Conservation (phyloP, 495 filamentous ascomycete genomes). For the Apodospora peruviana region DNA sequence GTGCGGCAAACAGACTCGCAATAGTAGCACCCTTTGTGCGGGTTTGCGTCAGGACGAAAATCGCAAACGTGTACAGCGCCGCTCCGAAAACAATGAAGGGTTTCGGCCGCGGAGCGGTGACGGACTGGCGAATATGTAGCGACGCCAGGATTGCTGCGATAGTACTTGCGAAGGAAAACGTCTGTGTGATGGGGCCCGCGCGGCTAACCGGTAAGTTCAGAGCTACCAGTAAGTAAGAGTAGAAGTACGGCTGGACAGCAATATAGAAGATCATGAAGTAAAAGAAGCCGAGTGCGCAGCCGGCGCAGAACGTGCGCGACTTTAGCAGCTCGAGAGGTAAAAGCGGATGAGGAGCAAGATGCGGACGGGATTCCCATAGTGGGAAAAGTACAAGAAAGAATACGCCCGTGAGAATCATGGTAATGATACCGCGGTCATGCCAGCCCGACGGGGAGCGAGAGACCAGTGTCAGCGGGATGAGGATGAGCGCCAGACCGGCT, state of each 20-base stretch:
- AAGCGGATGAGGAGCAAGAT: conserved; percentile 50
- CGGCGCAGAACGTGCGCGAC: conserved; percentile 57
- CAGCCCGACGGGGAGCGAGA: conserved; percentile 45
- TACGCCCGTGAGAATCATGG: conserved; percentile 51
- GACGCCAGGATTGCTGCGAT: conserved; percentile 50
- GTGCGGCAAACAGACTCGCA: conserved; percentile 58
- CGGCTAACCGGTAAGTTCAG: conserved; percentile 47
- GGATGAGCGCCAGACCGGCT: conserved; percentile 54
- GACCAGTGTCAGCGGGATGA: conserved; percentile 57
- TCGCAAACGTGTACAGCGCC: conserved; percentile 54
- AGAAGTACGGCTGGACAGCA: conserved; percentile 56
- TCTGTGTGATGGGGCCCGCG: conserved; percentile 49
- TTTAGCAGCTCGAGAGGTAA: conserved; percentile 54
- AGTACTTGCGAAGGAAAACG: conserved; percentile 47
- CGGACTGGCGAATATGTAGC: conserved; percentile 50
- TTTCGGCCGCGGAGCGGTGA: conserved; percentile 15
- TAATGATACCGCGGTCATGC: conserved; percentile 47
- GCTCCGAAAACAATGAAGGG: conserved; percentile 45
- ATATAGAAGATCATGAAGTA: conserved; percentile 60
- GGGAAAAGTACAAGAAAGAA: conserved; percentile 52
- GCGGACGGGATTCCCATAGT: conserved; percentile 49
- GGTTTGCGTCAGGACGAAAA: conserved; percentile 63
- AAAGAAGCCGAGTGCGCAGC: conserved; percentile 49
- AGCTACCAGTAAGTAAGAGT: conserved; percentile 61
- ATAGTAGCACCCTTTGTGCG: conserved; percentile 45